phyloP scores from a whole-genome alignment of 2,329 filamentous ascomycete species.

The Cytospora mali region DNA sequence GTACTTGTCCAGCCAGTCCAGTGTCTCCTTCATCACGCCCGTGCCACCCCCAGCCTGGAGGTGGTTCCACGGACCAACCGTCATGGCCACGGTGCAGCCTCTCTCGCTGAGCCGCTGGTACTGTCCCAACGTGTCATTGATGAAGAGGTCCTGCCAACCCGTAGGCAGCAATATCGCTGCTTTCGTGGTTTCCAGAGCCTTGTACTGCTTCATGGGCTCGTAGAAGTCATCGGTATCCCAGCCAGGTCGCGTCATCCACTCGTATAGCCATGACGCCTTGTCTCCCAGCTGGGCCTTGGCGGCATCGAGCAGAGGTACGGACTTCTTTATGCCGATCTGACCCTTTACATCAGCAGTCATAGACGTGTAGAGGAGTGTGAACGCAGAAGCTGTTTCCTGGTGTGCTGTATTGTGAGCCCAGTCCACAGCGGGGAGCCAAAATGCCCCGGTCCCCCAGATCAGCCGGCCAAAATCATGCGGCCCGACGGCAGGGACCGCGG shows the following conservation, averaged over 20 bases:
- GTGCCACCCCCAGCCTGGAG: background rate
- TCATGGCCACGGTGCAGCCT: conserved; percentile 19
- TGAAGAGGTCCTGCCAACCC: conserved; percentile 27
- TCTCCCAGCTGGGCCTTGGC: conserved; percentile 6
- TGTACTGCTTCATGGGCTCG: conserved; percentile 18
- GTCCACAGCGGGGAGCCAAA: conserved; percentile 19
- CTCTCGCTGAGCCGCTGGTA: conserved; percentile 12
- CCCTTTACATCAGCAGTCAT: background rate
- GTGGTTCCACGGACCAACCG: conserved; percentile 24
- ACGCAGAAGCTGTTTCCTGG: background rate
- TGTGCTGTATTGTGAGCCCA: conserved; percentile 7
- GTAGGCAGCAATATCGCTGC: conserved; percentile 14
- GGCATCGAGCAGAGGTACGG: conserved; percentile 18
- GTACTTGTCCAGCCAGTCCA: conserved; percentile 24
- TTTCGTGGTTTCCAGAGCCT: conserved; percentile 1
- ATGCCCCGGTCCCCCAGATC: conserved; percentile 29
- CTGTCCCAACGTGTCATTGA: background rate
- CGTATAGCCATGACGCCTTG: conserved; percentile 16
- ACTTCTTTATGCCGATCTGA: conserved; percentile 2
- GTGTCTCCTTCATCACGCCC: conserved; percentile 8
- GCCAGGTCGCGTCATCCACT: conserved; percentile 12
- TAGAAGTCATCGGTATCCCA: conserved; percentile 6
- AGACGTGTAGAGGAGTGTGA: background rate
- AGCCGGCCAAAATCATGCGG: conserved; percentile 25
- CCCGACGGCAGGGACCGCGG: conserved; percentile 18